A percentile compares a stretch with the other conserved stretches of the same genome.
Evolutionary conservation across 208 protist species (phyloP).

Genomic region (Acanthamoeba royreba): DNA sequence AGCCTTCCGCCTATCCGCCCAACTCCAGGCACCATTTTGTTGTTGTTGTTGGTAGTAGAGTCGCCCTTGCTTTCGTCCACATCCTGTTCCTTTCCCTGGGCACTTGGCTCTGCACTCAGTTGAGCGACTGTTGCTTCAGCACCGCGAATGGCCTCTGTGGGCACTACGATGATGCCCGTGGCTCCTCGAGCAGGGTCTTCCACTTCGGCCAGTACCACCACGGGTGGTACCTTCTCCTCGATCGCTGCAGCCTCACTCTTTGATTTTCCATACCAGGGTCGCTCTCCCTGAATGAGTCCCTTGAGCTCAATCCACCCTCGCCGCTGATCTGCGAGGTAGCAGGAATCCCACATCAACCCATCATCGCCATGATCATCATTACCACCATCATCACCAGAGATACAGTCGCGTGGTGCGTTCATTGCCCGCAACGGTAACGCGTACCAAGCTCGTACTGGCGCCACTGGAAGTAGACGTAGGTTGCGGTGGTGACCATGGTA

Average conservation of each 20-base stretch:
- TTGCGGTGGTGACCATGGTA: not conserved
- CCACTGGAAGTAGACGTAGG: not conserved
- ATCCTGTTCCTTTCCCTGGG: not conserved
- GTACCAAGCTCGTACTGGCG: not conserved
- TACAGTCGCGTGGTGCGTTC: too few relatives aligned
- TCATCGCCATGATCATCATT: not conserved
- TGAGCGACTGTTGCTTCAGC: too few relatives aligned
- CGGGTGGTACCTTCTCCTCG: too few relatives aligned
- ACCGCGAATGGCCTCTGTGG: too few relatives aligned
- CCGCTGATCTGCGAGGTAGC: conserved; percentile 7
- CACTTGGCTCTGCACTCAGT: too few relatives aligned
- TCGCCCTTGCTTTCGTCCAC: not conserved
- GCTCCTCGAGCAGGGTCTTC: too few relatives aligned
- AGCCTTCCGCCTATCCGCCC: not conserved
- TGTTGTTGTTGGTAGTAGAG: not conserved
- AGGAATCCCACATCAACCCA: too few relatives aligned
- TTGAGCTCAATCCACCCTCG: not conserved
- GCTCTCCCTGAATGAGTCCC: not conserved
- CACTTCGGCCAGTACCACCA: too few relatives aligned
- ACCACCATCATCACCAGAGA: not conserved
- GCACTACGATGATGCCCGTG: too few relatives aligned
- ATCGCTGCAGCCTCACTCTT: not conserved
- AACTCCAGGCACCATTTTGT: not conserved
- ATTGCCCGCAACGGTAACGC: not conserved
- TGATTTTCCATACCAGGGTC: too few relatives aligned